Percentiles rank a stretch among this genome's conserved stretches.
Conservation (phyloP, 108 stramenopile genomes). For the Fistulifera pelliculosa region DNA sequence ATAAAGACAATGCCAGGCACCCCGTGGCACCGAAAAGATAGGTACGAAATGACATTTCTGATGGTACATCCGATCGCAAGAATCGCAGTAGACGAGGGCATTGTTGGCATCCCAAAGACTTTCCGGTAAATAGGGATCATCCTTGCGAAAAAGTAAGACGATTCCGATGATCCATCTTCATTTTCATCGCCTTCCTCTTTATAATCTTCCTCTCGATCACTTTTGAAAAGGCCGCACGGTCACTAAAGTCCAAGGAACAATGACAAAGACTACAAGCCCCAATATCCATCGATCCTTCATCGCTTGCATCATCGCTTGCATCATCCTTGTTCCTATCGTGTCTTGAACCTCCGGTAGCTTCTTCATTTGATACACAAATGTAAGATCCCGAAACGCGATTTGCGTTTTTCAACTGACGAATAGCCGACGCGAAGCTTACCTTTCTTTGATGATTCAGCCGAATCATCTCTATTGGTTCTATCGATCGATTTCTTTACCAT, state of each 20-base stretch:
- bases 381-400: no score
- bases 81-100: constrained; percentile 70
- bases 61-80: constrained; percentile 76
- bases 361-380: no score
- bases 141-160: constrained; percentile 21
- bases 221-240: constrained; percentile 49
- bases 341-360: no score
- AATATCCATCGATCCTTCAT: constrained; percentile 22
- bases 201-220: constrained; percentile 28
- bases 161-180: constrained; percentile 15
- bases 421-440: no score
- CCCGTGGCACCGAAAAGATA: constrained; percentile 52
- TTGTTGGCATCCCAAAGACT: constrained; percentile 62
- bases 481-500: no score
- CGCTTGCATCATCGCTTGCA: constrained; percentile 17
- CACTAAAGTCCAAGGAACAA: constrained; percentile 68
- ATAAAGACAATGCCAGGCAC: constrained; percentile 67
- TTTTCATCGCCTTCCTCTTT: constrained; percentile 18
- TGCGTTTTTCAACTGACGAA: no score
- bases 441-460: no score
- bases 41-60: constrained; percentile 87
- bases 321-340: not conserved
- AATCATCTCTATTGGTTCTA: no score
- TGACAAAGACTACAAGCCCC: constrained; percentile 74
- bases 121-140: constrained; percentile 46